phyloP scores from a whole-genome alignment of 331 rosid genomes.

The Arachis monticola region DNA sequence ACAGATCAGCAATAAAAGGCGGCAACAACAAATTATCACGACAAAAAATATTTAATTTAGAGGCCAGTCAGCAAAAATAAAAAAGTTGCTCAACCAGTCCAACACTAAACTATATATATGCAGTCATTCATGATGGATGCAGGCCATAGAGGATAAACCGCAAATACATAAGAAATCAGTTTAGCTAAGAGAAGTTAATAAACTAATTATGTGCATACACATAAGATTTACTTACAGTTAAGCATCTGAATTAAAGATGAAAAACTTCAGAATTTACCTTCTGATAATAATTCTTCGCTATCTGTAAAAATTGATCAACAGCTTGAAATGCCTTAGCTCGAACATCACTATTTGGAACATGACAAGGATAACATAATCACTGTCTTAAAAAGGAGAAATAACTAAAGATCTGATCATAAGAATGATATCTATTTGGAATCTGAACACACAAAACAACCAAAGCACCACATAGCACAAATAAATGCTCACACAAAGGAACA shows the following conservation, averaged over 20 bases:
- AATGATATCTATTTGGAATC: slow-evolving; percentile 31
- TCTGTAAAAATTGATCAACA: slow-evolving; percentile 79
- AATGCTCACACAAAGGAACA: slow-evolving; percentile 21
- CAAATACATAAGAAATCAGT: slow-evolving; percentile 32
- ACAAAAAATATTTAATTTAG: slow-evolving; percentile 6
- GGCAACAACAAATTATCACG: slow-evolving; percentile 18
- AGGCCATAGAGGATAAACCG: slow-evolving; percentile 12
- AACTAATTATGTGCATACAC: slow-evolving; percentile 10
- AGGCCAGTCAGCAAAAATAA: neutral
- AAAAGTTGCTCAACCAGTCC: neutral
- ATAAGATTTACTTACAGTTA: slow-evolving; percentile 18
- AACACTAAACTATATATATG: neutral
- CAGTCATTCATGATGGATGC: slow-evolving; percentile 23
- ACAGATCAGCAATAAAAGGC: slow-evolving; percentile 33
- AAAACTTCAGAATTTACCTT: slow-evolving; percentile 59
- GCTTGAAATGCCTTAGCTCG: slow-evolving; percentile 88
- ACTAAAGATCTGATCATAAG: slow-evolving; percentile 18
- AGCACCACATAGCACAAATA: slow-evolving; percentile 25
- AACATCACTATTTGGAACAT: slow-evolving; percentile 70
- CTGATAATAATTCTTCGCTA: slow-evolving; percentile 70
- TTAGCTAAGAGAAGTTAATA: neutral
- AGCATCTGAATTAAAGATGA: slow-evolving; percentile 34
- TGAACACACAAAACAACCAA: slow-evolving; percentile 35
- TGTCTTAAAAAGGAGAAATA: slow-evolving; percentile 26
- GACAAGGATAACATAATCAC: slow-evolving; percentile 35